Conservation (phyloP, 1,284 basidiomycete species). For the Malassezia vespertilionis region DNA sequence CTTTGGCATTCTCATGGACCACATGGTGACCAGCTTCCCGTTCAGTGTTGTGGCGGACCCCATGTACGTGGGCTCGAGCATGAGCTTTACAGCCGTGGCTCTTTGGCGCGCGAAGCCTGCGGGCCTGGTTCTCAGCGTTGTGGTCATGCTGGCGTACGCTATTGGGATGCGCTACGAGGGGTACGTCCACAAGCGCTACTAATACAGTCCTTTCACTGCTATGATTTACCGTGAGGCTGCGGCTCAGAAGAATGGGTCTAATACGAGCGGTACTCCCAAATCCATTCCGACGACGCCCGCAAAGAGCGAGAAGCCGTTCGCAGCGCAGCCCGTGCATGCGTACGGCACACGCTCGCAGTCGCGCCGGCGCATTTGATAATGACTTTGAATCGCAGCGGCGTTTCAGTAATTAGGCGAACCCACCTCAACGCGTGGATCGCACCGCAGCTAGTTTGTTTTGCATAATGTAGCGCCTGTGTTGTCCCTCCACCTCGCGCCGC, state of each 20-base stretch:
- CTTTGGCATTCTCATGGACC: slow-evolving; percentile 95
- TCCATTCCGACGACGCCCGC: neutral
- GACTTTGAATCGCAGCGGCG: too few relatives aligned
- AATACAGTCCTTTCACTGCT: slow-evolving; percentile 32
- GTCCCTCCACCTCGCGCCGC: too few relatives aligned
- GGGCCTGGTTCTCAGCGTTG: slow-evolving; percentile 37
- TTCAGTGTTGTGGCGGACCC: slow-evolving; percentile 88
- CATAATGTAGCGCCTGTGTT: too few relatives aligned
- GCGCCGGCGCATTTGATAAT: neutral
- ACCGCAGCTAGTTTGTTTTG: too few relatives aligned
- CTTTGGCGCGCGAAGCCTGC: slow-evolving; percentile 44
- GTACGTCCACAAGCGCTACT: slow-evolving; percentile 11
- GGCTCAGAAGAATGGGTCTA: slow-evolving; percentile 22
- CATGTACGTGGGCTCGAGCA: slow-evolving; percentile 61
- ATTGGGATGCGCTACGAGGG: slow-evolving; percentile 41
- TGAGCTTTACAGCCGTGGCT: slow-evolving; percentile 42
- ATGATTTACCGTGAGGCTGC: slow-evolving; percentile 43
- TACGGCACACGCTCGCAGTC: slow-evolving; percentile 24
- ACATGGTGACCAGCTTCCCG: slow-evolving; percentile 66
- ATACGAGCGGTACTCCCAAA: slow-evolving; percentile 6
- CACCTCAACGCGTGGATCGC: too few relatives aligned
- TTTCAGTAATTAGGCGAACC: too few relatives aligned
- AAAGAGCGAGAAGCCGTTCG: neutral
- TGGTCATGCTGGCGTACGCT: slow-evolving; percentile 37
- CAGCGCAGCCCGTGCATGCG: neutral